Conservation (phyloP, 2,329 filamentous ascomycete species). For the Nemania sp. region DNA sequence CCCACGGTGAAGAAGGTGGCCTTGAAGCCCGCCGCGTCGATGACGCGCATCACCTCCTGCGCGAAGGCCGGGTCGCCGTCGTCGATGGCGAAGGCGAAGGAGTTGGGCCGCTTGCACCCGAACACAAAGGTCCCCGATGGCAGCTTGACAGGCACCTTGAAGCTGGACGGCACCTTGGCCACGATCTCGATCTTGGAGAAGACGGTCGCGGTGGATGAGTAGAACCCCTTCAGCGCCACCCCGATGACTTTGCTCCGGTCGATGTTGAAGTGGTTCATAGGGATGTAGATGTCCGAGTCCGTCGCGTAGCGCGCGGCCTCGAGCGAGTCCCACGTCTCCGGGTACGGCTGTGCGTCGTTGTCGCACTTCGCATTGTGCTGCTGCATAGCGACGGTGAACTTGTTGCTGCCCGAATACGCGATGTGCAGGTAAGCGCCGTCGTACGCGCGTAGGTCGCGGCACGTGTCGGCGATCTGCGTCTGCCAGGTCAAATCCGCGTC, state of each 20-base stretch:
- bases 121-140: conserved; percentile 71
- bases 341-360: conserved; percentile 66
- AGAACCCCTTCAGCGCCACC: conserved; percentile 74
- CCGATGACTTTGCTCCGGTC: conserved; percentile 67
- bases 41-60: conserved; percentile 69
- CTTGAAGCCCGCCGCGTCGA: conserved; percentile 70
- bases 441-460: conserved; percentile 67
- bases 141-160: conserved; percentile 68
- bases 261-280: conserved; percentile 74
- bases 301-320: conserved; percentile 70
- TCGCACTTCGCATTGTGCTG: conserved; percentile 74
- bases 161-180: conserved; percentile 61
- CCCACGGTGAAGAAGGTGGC: conserved; percentile 80
- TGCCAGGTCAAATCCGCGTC: conserved; percentile 73
- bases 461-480: conserved; percentile 67
- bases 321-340: conserved; percentile 75
- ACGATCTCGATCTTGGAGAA: conserved; percentile 73
- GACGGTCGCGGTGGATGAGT: conserved; percentile 61
- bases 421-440: conserved; percentile 73
- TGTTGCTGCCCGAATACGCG: conserved; percentile 69
- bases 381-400: conserved; percentile 73
- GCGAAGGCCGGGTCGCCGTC: conserved; percentile 72
- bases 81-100: conserved; percentile 79
- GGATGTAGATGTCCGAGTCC: conserved; percentile 72
- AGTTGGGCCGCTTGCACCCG: conserved; percentile 74